Evolutionary conservation across 805 yeast genomes (phyloP), one percentile per base, ranked within the genome.

Genomic region (Candida oleophila): DNA sequence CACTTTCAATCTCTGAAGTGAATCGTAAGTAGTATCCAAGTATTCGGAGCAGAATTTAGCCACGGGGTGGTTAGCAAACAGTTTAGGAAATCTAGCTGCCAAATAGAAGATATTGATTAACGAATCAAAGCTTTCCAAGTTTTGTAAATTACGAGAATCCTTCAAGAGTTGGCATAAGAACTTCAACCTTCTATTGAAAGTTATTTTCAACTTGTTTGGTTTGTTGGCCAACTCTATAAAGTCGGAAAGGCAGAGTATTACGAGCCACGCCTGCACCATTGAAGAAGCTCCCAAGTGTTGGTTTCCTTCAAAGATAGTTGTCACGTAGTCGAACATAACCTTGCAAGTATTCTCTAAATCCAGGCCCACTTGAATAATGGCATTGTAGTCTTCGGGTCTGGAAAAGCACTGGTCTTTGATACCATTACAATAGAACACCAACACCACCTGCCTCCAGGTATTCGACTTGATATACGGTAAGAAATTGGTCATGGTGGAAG

Each of bases 331-430:
- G 49, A 70, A 72, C 15, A 71, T 54, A 16, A 48, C 52, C 42
- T 60, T 63, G 47, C 66, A 60, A 16, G 50, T 50, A 2, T 44
- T 39, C 38, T 64, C 66, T 8, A 63, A 59, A 35, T 58, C 61
- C 3, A 60, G 51, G 40, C 57, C 52, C 2, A 46, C 47, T 4
- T 53, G 53, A 12, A 68, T 57, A 9, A 66, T 53, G 11, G 37
- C 32, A 28, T 57, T 48, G 53, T 68, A 71, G 51, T 69, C 74
- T 11, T 55, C 57, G 1, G 76, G 68, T 45, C 74, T 55, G 15
- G 72, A 57, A 41, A 68, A 62, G 38, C 65, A 55, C 54, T 71
- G 76, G 45, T 64, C 64, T 49, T 68, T 62, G 16, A 71, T 55
- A 44, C 64, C 57, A 41, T 52, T 52, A 4, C 70, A 52, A 43